Conservation (phyloP, 441 rosid species). For the Bruguiera hainesii region DNA sequence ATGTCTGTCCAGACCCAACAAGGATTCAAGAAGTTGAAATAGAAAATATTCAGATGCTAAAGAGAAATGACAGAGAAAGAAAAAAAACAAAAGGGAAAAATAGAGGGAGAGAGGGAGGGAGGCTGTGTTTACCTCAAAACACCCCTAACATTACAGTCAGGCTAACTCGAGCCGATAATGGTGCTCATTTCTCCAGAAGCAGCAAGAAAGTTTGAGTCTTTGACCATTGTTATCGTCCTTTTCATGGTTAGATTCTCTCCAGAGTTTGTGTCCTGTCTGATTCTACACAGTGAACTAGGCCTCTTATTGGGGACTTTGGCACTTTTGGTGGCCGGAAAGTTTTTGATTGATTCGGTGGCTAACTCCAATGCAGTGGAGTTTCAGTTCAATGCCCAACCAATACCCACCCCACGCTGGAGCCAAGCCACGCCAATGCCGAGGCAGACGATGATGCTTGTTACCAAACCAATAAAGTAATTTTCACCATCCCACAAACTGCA, state of each 20-base stretch:
- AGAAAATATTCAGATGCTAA: neutral
- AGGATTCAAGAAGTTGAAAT: neutral
- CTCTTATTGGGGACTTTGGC: slow-evolving; percentile 14
- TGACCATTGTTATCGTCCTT: slow-evolving; percentile 16
- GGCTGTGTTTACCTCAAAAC: slow-evolving; percentile 29
- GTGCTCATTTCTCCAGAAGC: slow-evolving; percentile 19
- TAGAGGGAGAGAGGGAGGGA: neutral
- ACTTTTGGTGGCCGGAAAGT: slow-evolving; percentile 24
- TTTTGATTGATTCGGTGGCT: slow-evolving; percentile 41
- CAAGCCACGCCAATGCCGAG: slow-evolving; percentile 16
- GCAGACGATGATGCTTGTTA: neutral
- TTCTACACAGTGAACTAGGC: slow-evolving; percentile 1
- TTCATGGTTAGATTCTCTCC: slow-evolving; percentile 25
- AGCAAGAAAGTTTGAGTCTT: slow-evolving; percentile 9
- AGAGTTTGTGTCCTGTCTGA: neutral
- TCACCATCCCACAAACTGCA: too few species aligned
- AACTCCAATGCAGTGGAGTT: slow-evolving; percentile 33
- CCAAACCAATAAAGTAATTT: neutral
- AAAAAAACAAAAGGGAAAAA: too few species aligned
- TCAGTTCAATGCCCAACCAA: slow-evolving; percentile 3
- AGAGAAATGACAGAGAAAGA: neutral
- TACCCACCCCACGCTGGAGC: slow-evolving; percentile 19
- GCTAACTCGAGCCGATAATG: too few species aligned
- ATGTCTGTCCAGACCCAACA: neutral
- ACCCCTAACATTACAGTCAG: neutral